Evolutionary conservation across 148 eudicot species (phyloP), one percentile per base, ranked within the genome.

Genomic region (Suaeda aralocaspica): DNA sequence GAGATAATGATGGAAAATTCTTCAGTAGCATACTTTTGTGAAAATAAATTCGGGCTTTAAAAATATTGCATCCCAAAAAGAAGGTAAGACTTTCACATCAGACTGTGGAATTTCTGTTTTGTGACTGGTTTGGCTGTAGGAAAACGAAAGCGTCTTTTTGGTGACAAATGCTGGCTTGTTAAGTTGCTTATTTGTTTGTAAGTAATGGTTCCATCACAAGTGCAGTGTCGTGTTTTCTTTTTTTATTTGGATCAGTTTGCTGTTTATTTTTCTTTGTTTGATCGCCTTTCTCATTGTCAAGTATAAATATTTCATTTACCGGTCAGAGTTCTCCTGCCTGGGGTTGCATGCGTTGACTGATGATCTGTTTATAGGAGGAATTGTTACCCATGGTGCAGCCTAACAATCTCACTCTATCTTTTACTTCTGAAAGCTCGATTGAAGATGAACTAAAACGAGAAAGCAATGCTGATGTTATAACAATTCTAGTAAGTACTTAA

Each of bases 361-460:
- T 69, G 36, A 55, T 59, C 30, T 28, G 45, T 66, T 48, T 30
- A 42, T 84, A 86, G 90, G 87, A 83, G 71, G 87, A 82, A 61
- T 77, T 86, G 67, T 69, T 82, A 63, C 84, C 81, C 44, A 72
- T 86, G 82, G 87, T 72, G 53, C 85, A 83, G 70, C 76, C 84
- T 31, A 83, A 61, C 74, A 81, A 81, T 73, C 85, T 86, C 60
- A 75, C 89, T 59, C 73, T 86, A 59, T 79, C 89, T n/a, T 86
- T 81, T 80, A 70, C 87, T 75, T 86, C 87, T 68, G 89, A 86
- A 82, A 83, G 89, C 68, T 86, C 89, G 64, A 81, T 86, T 46
- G 89, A 86, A 79, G 87, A 81, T 75, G 89, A 86, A 73, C 64
- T 86, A 59, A 83, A 83, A 69, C 81, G 89, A 73, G 89, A 86